Evolutionary conservation across 305 asterid genomes (phyloP).

Genomic region (Fraxinus nigra): DNA sequence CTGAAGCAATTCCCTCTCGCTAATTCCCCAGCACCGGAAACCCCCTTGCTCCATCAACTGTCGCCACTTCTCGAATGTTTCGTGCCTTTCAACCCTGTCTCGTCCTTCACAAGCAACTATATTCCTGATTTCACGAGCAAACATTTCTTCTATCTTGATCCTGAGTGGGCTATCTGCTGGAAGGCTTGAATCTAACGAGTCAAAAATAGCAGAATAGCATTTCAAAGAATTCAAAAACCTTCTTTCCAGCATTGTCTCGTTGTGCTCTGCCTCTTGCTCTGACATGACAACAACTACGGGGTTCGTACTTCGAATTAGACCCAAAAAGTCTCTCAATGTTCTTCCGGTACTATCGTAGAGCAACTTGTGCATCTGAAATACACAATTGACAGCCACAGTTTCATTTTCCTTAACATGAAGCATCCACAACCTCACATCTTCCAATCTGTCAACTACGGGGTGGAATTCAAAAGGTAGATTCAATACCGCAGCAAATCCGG

Average conservation of each 20-base stretch:
- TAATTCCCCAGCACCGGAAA: conserved; percentile 40
- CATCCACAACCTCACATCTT: conserved; percentile 99
- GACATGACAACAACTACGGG: conserved; percentile 60
- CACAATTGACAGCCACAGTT: conserved; percentile 69
- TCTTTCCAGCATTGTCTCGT: conserved; percentile 49
- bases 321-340: conserved; percentile 54
- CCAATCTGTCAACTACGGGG: conserved; percentile 81
- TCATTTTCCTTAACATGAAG: conserved; percentile 94
- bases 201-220: conserved; percentile 79
- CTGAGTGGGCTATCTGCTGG: conserved; percentile 51
- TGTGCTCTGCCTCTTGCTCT: conserved; percentile 81
- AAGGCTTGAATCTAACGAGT: conserved; percentile 57
- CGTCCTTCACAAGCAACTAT: conserved; percentile 77
- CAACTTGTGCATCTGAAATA: conserved; percentile 75
- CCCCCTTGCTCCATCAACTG: conserved; percentile 74
- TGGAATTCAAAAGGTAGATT: conserved; percentile 77
- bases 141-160: conserved; percentile 76
- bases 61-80: conserved; percentile 53
- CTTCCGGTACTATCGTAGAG: conserved; percentile 66
- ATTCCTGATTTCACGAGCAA: conserved; percentile 64
- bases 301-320: conserved; percentile 74
- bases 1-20: conserved; percentile 75
- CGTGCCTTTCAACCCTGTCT: conserved; percentile 79
- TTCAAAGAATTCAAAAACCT: conserved; percentile 61
- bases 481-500: conserved; percentile 71